These are phyloP conservation scores for Apiospora aurea DNA, from an alignment of 2,329 filamentous ascomycete genomes.

Conservation along the genomic window DNA sequence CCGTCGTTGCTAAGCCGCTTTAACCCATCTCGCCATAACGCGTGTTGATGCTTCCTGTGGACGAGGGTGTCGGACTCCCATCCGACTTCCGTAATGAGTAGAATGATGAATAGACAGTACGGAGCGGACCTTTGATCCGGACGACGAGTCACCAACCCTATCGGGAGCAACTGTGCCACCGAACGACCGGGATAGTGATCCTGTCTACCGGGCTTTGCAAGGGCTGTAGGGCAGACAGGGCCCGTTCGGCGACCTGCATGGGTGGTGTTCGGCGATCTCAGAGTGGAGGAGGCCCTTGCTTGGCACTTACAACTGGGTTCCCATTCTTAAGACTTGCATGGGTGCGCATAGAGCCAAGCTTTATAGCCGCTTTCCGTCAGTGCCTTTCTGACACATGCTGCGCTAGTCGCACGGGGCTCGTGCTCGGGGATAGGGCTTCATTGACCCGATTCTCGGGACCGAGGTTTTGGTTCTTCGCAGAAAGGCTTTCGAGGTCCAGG, in stretches of 20 bases:
- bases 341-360: not conserved
- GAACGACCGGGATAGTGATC: not conserved
- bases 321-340: not conserved
- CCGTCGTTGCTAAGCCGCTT: too few species aligned
- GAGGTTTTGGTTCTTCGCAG: not conserved
- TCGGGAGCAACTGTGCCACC: not conserved
- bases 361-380: not conserved
- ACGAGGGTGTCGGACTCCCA: not conserved
- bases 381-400: not conserved
- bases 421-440: not conserved
- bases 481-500: not conserved
- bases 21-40: too few species aligned
- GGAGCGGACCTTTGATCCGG: not conserved
- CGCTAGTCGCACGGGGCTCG: not conserved
- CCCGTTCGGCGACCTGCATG: not conserved
- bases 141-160: not conserved
- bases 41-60: not conserved
- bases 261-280: not conserved
- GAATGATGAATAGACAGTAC: not conserved
- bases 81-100: not conserved
- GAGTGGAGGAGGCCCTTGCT: not conserved
- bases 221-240: not conserved
- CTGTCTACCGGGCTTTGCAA: not conserved
- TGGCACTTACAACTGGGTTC: not conserved
- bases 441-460: not conserved